Conservation (phyloP, 2,329 filamentous ascomycete genomes). For the Lasiodiplodia citricola region DNA sequence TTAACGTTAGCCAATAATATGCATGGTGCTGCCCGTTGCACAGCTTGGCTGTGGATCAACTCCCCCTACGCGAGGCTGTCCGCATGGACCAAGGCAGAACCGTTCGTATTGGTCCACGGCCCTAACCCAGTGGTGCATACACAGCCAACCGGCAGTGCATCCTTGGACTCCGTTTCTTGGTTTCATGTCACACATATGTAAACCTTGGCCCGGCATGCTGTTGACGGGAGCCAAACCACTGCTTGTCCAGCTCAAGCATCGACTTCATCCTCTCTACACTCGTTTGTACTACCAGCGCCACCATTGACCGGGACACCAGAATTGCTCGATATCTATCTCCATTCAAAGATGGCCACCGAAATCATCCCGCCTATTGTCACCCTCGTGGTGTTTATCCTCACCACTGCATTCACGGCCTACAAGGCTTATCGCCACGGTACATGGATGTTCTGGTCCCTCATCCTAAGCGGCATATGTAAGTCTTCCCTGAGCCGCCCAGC, state of each 20-base stretch:
- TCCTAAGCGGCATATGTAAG: neutral
- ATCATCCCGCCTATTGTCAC: neutral
- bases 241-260: neutral
- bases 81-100: neutral
- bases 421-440: neutral
- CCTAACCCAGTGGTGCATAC: neutral
- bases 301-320: neutral
- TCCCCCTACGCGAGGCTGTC: too few species aligned
- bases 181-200: neutral
- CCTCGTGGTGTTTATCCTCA: neutral
- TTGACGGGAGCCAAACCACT: neutral
- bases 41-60: too few species aligned
- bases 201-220: neutral
- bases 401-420: neutral
- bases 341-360: neutral
- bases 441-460: conserved; percentile 8
- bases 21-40: too few species aligned
- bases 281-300: too few species aligned
- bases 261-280: neutral
- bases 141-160: conserved; percentile 6
- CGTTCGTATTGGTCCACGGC: neutral
- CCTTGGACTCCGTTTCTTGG: neutral
- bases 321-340: neutral
- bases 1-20: neutral
- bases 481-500: neutral